phyloP scores from a whole-genome alignment of 1,284 basidiomycete genomes.

The Sanghuangporus sanghuang region DNA sequence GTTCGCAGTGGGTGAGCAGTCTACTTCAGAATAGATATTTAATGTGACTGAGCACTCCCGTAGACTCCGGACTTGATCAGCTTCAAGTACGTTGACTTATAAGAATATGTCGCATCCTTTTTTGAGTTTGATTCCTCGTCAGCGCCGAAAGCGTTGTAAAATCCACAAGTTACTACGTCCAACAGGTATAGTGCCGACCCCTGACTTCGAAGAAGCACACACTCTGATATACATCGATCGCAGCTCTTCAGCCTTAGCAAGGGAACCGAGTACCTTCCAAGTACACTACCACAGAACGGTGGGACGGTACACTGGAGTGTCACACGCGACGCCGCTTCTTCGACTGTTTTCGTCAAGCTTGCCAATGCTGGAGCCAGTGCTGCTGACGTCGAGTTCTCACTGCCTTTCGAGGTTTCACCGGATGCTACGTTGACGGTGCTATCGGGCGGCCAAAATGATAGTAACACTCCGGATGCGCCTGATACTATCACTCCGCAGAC shows the following conservation, averaged over 20 bases:
- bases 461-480: slow-evolving; percentile 50
- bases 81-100: slow-evolving; percentile 47
- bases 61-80: slow-evolving; percentile 61
- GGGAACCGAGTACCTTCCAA: slow-evolving; percentile 59
- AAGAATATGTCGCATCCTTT: neutral
- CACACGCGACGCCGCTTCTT: slow-evolving; percentile 38
- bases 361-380: slow-evolving; percentile 43
- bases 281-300: slow-evolving; percentile 44
- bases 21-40: neutral
- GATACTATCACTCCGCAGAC: slow-evolving; percentile 41
- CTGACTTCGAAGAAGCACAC: neutral
- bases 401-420: slow-evolving; percentile 48
- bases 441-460: slow-evolving; percentile 40
- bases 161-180: slow-evolving; percentile 63
- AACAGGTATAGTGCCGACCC: slow-evolving; percentile 39
- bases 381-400: slow-evolving; percentile 41
- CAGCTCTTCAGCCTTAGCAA: slow-evolving; percentile 59
- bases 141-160: slow-evolving; percentile 49
- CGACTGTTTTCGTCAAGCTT: slow-evolving; percentile 57
- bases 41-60: neutral
- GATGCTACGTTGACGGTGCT: slow-evolving; percentile 42
- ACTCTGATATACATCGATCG: neutral
- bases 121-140: slow-evolving; percentile 19
- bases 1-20: slow-evolving; percentile 51
- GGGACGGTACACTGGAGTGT: slow-evolving; percentile 62